Evolutionary conservation across 768 basidiomycete genomes (phyloP).

Genomic region (Xerocomellus dryophilus): DNA sequence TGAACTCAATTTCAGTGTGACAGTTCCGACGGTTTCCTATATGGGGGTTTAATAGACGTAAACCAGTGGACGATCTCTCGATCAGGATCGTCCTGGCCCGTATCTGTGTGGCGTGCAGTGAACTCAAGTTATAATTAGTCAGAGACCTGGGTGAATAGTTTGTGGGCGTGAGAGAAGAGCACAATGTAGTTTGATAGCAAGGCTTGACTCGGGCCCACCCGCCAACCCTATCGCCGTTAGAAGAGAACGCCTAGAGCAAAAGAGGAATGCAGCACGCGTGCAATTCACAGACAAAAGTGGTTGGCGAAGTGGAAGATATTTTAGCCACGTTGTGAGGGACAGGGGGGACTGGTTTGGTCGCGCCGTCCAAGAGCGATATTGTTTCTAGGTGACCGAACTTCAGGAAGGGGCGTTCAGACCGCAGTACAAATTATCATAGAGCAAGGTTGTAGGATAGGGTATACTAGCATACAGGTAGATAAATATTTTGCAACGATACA

Average conservation of each 20-base stretch:
- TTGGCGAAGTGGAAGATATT: neutral
- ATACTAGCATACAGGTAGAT: slow-evolving; percentile 17
- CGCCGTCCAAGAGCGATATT: neutral
- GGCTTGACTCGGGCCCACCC: neutral
- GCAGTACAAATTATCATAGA: slow-evolving; percentile 16
- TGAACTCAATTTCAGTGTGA: neutral
- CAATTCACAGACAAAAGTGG: neutral
- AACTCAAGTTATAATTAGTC: neutral
- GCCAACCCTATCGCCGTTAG: neutral
- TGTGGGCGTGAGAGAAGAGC: neutral
- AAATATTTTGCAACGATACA: slow-evolving; percentile 30
- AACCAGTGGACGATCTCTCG: slow-evolving; percentile 15
- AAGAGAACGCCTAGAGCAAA: neutral
- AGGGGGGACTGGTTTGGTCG: neutral
- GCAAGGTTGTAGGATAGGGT: slow-evolving; percentile 11
- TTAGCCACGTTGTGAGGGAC: slow-evolving; percentile 2
- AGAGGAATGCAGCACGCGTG: neutral
- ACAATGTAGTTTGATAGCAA: neutral
- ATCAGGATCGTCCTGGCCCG: slow-evolving; percentile 14
- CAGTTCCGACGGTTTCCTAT: neutral
- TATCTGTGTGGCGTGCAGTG: neutral
- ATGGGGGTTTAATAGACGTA: slow-evolving; percentile 8
- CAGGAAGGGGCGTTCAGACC: slow-evolving; percentile 4
- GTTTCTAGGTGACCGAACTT: slow-evolving; percentile 3
- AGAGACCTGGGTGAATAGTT: neutral